Evolutionary conservation across 1,284 basidiomycete species (phyloP).

Genomic region (Ceratobasidium sp.): DNA sequence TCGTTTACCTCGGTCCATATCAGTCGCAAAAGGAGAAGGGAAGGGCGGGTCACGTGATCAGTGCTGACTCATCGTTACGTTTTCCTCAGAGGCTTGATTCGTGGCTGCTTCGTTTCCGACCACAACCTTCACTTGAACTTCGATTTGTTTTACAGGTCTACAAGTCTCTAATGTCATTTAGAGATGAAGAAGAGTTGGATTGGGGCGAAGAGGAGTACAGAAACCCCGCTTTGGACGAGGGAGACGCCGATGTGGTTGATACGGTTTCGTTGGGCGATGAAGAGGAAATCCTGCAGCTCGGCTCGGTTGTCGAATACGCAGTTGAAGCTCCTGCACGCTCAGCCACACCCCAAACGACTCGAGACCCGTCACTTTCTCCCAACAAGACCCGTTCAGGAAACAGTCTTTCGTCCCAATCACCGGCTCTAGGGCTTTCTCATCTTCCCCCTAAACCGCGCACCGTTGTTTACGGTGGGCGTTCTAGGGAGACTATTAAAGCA

Average conservation of each 20-base stretch:
- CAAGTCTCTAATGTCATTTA: constrained; percentile 29
- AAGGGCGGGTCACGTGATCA: constrained; percentile 16
- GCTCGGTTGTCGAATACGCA: background rate
- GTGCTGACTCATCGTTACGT: constrained; percentile 21
- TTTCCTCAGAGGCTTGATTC: constrained; percentile 24
- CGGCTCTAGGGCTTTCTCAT: constrained; percentile 26
- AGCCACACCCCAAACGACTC: background rate
- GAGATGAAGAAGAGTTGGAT: constrained; percentile 42
- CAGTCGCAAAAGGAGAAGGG: constrained; percentile 6
- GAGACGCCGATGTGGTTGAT: constrained; percentile 36
- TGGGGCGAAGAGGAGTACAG: constrained; percentile 37
- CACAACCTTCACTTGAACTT: constrained; percentile 14
- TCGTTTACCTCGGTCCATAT: background rate
- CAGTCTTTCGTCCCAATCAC: constrained; percentile 5
- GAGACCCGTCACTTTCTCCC: background rate
- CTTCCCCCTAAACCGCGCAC: constrained; percentile 39
- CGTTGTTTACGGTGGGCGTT: constrained; percentile 23
- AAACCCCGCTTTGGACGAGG: background rate
- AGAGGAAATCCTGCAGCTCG: constrained; percentile 22
- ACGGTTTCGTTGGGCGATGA: constrained; percentile 40
- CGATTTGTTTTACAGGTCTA: constrained; percentile 2
- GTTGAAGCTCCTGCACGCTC: background rate
- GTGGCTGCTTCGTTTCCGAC: constrained; percentile 42
- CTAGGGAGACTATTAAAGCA: constrained; percentile 37
- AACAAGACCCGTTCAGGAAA: constrained; percentile 13